phyloP scores from a whole-genome alignment of 768 basidiomycete species.

The Lactifluus pinguis region DNA sequence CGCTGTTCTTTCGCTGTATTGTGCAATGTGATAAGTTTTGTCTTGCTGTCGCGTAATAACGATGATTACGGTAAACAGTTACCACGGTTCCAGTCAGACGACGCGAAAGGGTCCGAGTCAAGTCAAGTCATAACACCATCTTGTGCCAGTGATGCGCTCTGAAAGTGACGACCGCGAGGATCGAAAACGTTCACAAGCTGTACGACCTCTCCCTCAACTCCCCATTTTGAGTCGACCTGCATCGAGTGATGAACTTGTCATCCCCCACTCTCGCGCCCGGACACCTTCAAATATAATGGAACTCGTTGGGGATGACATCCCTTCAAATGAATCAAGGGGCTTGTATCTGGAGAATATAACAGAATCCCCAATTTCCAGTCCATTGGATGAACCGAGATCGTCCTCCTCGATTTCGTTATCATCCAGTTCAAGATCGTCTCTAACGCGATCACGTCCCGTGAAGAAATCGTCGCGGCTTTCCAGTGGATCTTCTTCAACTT shows the following conservation, averaged over 20 bases:
- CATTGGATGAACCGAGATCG: background rate
- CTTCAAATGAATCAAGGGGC: background rate
- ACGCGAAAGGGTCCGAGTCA: too few species aligned
- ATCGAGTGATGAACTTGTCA: background rate
- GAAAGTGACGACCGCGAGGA: background rate
- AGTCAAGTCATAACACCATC: too few species aligned
- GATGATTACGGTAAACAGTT: background rate
- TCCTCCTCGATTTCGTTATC: background rate
- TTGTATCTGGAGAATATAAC: background rate
- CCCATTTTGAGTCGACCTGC: background rate
- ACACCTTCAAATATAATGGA: background rate
- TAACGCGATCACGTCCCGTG: constrained; percentile 5
- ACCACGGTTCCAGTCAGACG: background rate
- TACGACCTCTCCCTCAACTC: background rate
- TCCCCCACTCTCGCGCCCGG: background rate
- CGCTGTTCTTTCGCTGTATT: background rate
- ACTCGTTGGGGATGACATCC: background rate
- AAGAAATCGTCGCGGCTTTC: constrained; percentile 18
- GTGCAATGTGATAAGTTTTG: background rate
- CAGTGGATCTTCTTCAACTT: constrained; percentile 3
- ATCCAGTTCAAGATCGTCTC: background rate
- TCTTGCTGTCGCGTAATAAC: background rate
- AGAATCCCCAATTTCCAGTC: constrained; percentile 9
- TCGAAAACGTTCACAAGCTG: background rate
- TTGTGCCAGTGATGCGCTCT: constrained; percentile 5